These are phyloP conservation scores for Bryum argenteum DNA, from an alignment of 225 moss, liverwort and hornwort genomes.

Conservation along the genomic window DNA sequence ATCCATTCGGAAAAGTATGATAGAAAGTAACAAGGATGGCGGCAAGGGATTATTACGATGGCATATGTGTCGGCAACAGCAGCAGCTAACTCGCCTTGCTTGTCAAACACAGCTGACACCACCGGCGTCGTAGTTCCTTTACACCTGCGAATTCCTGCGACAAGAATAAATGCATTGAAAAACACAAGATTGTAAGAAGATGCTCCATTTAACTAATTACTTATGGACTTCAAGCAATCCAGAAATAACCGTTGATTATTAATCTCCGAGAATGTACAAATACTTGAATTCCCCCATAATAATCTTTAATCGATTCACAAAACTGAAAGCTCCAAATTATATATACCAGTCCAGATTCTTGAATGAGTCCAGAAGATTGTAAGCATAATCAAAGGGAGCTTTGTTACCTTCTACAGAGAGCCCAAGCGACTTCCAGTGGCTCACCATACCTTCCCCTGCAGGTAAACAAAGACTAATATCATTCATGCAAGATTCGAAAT, in stretches of 20 bases:
- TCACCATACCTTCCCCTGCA: conserved; percentile 73
- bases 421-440: conserved; percentile 83
- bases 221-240: no score
- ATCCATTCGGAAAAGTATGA: background rate
- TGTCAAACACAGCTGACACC: conserved; percentile 91
- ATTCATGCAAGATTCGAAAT: background rate
- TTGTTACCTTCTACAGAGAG: conserved; percentile 68
- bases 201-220: no score
- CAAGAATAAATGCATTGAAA: conserved; percentile 5
- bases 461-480: background rate
- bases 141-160: conserved; percentile 83
- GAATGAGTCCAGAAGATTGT: no score
- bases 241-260: no score
- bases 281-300: no score
- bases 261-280: no score
- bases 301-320: no score
- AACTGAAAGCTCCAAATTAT: no score
- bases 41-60: conserved; percentile 53
- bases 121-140: conserved; percentile 76
- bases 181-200: no score
- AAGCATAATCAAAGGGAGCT: background rate
- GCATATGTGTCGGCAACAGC: conserved; percentile 82
- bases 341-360: no score
- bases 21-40: background rate
- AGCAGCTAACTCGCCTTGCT: conserved; percentile 77